Evolutionary conservation across 2,329 filamentous ascomycete genomes (phyloP).

Genomic region (Endothia cerciana): DNA sequence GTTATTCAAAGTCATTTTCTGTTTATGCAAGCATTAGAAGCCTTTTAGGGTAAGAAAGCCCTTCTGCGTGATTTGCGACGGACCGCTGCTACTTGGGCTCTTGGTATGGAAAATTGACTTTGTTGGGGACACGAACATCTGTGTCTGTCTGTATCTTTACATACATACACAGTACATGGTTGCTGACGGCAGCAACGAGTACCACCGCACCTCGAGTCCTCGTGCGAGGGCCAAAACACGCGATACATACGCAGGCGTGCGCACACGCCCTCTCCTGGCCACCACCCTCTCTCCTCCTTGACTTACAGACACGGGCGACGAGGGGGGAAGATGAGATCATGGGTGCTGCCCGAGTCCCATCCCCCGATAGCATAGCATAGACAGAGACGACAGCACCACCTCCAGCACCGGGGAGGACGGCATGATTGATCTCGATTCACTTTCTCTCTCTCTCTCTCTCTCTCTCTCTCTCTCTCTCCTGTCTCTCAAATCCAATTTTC

Average conservation of each 20-base stretch:
- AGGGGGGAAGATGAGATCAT: not conserved
- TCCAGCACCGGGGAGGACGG: not conserved
- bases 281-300: not conserved
- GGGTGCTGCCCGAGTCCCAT: not conserved
- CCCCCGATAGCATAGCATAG: not conserved
- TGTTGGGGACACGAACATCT: not conserved
- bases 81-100: not conserved
- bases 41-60: not conserved
- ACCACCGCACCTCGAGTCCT: too few relatives aligned
- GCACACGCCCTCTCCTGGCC: too few relatives aligned
- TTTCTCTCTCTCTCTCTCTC: not conserved
- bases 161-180: too few relatives aligned
- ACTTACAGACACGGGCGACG: not conserved
- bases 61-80: not conserved
- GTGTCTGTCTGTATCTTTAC: too few relatives aligned
- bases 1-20: not conserved
- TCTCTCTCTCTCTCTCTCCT: not conserved
- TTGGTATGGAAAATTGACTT: not conserved
- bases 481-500: conserved; percentile 1
- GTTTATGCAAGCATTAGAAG: not conserved
- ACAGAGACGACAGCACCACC: not conserved
- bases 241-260: too few relatives aligned
- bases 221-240: too few relatives aligned
- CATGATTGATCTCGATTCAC: not conserved
- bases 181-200: too few relatives aligned